Evolutionary conservation across 495 filamentous ascomycete species (phyloP), one percentile per base, ranked within the genome.

Genomic region (Penicillium pancosmium): DNA sequence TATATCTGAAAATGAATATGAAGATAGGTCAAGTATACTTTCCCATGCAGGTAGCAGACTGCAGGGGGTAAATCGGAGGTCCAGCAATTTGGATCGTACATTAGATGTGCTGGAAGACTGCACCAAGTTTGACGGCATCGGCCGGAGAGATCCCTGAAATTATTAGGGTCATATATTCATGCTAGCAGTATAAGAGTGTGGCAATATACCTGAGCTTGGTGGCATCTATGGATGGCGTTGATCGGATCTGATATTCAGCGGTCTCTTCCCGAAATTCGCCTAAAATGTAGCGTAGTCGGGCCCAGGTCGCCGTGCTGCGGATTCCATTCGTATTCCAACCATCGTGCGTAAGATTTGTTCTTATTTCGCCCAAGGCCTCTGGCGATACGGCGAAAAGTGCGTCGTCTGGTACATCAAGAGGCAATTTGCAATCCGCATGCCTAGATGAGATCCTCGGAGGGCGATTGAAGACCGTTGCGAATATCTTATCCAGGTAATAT

Each of bases 401-500:
- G 2, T 62, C 55, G 27, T 59, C 52, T 51, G 63, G 56, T 38
- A 66, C 25, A 57, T 66, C 63, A 40, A 66, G 59, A 23, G 63
- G 63, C 6, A 62, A 60, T 16, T 59, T 59, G 60, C 52, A 46
- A 34, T 66, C 63, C 5, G 49, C 55, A 50, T 63, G 52, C 52
- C 50, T 57, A 48, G 61, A 38, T 2, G 64, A 56, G 16, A 66
- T 66, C 11, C 64, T 61, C 34, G 64, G 60, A 16, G 64, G 64
- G 23, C 46, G 64, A 50, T 60, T 60, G 34, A 66, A 63, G 6
- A 66, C 38, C 50, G 60, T 13, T 27, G 44, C 60, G n/a, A 66
- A 63, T 50, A 66, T 52, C 35, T 66, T 66, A 16, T 66, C 64
- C 6, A 66, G 46, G 33, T 63, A 63, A 58, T 66, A 66, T 34